Evolutionary conservation across 2,329 filamentous ascomycete genomes (phyloP).

Genomic region (Hortaea sp.): DNA sequence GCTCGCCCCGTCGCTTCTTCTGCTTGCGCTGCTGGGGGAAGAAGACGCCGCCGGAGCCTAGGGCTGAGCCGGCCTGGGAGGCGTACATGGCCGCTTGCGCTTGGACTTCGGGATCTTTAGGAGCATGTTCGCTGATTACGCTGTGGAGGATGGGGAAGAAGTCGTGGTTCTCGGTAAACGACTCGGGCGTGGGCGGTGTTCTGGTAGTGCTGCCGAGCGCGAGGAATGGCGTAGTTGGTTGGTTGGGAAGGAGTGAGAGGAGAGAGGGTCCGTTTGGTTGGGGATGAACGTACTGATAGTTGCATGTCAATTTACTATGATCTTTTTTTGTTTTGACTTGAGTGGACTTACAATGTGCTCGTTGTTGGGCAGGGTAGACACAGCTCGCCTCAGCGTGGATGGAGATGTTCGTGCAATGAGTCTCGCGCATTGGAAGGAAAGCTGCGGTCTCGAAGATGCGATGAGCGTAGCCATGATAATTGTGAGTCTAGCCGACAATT

Average conservation of each 20-base stretch:
- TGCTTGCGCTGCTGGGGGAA: constrained; percentile 28
- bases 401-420: constrained; percentile 15
- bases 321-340: too few relatives aligned
- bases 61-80: constrained; percentile 46
- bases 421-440: constrained; percentile 11
- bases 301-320: not conserved
- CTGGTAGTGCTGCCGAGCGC: constrained; percentile 45
- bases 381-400: constrained; percentile 12
- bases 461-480: constrained; percentile 7
- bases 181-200: constrained; percentile 47
- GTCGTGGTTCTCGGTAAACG: constrained; percentile 45
- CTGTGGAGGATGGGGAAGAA: constrained; percentile 49
- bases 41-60: constrained; percentile 42
- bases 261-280: constrained; percentile 31
- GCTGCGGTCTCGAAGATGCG: constrained; percentile 6
- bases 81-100: constrained; percentile 51
- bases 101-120: constrained; percentile 45
- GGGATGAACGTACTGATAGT: constrained; percentile 36
- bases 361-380: constrained; percentile 36
- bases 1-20: constrained; percentile 10
- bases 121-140: constrained; percentile 44
- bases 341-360: constrained; percentile 24
- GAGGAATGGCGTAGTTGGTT: constrained; percentile 43
- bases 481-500: too few relatives aligned
- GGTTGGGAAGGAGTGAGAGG: constrained; percentile 47